Evolutionary conservation across 805 yeast species (phyloP), one percentile per base, ranked within the genome.

Genomic region (Sugiyamaella boreocaroliniensis): DNA sequence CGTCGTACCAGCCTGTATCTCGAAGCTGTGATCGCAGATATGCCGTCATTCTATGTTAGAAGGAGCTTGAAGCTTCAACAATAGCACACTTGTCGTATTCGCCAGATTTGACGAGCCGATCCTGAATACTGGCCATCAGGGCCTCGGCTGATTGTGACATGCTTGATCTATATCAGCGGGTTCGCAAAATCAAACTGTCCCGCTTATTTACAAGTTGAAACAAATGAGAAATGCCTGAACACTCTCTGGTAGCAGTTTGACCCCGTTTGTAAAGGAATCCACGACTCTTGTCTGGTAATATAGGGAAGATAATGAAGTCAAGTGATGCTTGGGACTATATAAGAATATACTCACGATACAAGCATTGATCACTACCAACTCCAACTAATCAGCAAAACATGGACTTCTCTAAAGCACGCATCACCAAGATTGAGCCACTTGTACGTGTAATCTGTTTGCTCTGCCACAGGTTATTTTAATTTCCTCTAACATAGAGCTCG

Each of bases 1-100:
- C 76, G 60, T 88, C 95, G 55, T 80, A 81, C 97, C 97, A 90
- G 5, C 97, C 97, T 1, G 84, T 76, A 63, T 86, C 85, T 49
- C 81, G 76, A 10, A 90, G 75, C 61, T 79, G 80, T 51, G 82
- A 75, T 59, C 81, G 80, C 54, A 90, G 58, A 37, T 20, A 50
- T 50, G 40, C 57, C 55, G 48, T 59, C 48, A 58, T 54, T 49
- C 59, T 60, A 47, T 15, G 10, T 32, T 11, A 32, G 45, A 34
- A 32, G 16, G 2, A 10, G 2, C 9, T 14, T 22, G 18, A 7
- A 26, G 26, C 18, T 29, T 10, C 20, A 40, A 15, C 19, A 41
- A 29, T 12, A n/a, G 55, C 74, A 49, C 59, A 73, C 75, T 77
- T 75, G 55, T 86, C 92, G 67, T 89, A 89, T 68, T 84, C 86